Evolutionary conservation across 164 flowering plant genomes (phyloP).

Genomic region (Piper betle): DNA sequence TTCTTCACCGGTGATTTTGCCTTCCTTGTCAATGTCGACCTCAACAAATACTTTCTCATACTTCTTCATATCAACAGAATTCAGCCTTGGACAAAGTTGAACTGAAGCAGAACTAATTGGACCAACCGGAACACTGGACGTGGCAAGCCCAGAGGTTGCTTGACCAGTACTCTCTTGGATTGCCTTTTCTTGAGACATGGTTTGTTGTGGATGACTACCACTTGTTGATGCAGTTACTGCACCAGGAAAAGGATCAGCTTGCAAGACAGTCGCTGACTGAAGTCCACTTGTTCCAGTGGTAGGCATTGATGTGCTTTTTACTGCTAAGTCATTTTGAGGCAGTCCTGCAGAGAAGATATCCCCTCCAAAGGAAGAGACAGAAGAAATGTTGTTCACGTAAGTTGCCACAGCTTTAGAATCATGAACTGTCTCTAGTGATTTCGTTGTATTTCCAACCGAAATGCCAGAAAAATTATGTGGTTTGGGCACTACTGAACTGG

Average conservation of each 20-base stretch:
- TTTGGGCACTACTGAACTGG: constrained; percentile 21
- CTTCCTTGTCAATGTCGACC: constrained; percentile 91
- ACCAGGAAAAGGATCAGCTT: constrained; percentile 45
- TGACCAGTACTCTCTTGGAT: constrained; percentile 32
- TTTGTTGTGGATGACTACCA: constrained; percentile 17
- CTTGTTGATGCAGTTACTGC: constrained; percentile 29
- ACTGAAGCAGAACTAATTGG: constrained; percentile 22
- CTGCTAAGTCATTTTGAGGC: constrained; percentile 27
- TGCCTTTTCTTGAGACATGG: constrained; percentile 22
- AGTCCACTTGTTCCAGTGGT: constrained; percentile 10
- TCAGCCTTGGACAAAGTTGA: constrained; percentile 87
- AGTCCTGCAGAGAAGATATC: constrained; percentile 51
- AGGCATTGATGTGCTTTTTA: constrained; percentile 26
- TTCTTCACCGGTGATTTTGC: constrained; percentile 84
- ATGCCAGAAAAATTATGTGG: constrained; percentile 10
- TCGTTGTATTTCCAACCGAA: constrained; percentile 23
- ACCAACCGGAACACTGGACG: constrained; percentile 39
- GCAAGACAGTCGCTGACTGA: constrained; percentile 16
- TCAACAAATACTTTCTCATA: constrained; percentile 76
- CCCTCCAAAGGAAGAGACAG: constrained; percentile 50
- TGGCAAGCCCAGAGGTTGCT: constrained; percentile 18
- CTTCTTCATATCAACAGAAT: constrained; percentile 67
- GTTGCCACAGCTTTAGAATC: constrained; percentile 32
- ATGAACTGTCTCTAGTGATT: constrained; percentile 24
- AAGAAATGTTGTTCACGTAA: constrained; percentile 62